phyloP scores from a whole-genome alignment of 805 yeast genomes.

The Candida golubevii region DNA sequence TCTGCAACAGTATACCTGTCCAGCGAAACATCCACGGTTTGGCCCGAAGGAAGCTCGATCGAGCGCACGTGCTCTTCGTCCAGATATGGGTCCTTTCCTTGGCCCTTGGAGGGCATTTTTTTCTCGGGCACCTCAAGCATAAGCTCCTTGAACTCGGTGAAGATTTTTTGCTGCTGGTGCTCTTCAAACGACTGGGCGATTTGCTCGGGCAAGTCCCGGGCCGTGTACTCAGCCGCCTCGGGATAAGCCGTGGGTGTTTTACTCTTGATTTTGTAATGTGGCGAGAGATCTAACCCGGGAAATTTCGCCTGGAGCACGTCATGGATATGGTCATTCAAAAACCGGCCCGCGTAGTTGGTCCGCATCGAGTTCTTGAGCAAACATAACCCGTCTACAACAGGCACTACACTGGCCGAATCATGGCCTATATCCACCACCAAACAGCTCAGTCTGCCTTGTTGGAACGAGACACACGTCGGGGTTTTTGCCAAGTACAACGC shows the following conservation, averaged over 20 bases:
- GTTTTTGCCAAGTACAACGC: conserved; percentile 77
- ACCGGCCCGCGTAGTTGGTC: conserved; percentile 72
- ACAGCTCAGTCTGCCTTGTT: conserved; percentile 84
- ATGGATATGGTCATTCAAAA: conserved; percentile 49
- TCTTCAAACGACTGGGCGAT: conserved; percentile 49
- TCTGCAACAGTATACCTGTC: conserved; percentile 67
- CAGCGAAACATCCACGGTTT: conserved; percentile 52
- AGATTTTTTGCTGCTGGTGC: conserved; percentile 51
- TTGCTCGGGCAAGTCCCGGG: conserved; percentile 22
- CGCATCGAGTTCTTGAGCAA: conserved; percentile 63
- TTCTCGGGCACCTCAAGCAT: conserved; percentile 52
- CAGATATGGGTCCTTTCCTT: conserved; percentile 24
- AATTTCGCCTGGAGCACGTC: conserved; percentile 34
- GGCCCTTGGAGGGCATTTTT: conserved; percentile 16
- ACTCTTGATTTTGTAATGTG: conserved; percentile 46
- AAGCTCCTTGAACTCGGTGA: conserved; percentile 75
- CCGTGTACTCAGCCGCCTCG: conserved; percentile 22
- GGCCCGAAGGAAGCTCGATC: conserved; percentile 78
- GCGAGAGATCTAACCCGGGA: conserved; percentile 27
- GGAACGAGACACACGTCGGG: conserved; percentile 86
- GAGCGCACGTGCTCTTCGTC: conserved; percentile 36
- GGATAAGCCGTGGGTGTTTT: conserved; percentile 38
- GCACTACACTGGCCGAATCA: conserved; percentile 70
- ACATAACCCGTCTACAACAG: conserved; percentile 78
- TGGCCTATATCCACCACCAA: conserved; percentile 84